These are phyloP conservation scores for Alternaria consortialis DNA, from an alignment of 2,329 filamentous ascomycete genomes.

Conservation along the genomic window DNA sequence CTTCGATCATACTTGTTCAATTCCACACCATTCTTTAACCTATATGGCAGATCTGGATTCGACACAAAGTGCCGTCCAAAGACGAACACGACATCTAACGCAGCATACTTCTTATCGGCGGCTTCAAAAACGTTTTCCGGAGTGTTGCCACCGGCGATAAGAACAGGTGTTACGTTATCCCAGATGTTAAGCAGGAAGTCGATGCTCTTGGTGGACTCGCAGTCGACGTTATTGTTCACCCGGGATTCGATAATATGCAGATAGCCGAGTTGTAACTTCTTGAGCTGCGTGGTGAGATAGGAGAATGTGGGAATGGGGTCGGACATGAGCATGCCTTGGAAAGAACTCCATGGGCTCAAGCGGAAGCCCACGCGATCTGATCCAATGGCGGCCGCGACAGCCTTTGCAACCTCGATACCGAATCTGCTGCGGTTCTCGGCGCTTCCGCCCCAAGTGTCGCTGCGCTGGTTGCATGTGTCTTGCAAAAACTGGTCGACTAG, in stretches of 20 bases:
- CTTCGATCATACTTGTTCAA: slow-evolving; percentile 53
- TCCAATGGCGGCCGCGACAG: slow-evolving; percentile 60
- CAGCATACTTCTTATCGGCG: slow-evolving; percentile 49
- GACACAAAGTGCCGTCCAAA: slow-evolving; percentile 58
- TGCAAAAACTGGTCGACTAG: slow-evolving; percentile 72
- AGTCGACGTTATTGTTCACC: slow-evolving; percentile 17
- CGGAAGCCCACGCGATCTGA: slow-evolving; percentile 65
- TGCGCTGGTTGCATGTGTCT: slow-evolving; percentile 62
- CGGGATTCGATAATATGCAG: slow-evolving; percentile 9
- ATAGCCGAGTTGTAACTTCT: slow-evolving; percentile 1
- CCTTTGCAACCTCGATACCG: slow-evolving; percentile 61
- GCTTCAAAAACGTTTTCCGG: slow-evolving; percentile 43
- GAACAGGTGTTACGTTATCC: slow-evolving; percentile 26
- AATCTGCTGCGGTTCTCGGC: slow-evolving; percentile 62
- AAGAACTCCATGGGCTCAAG: slow-evolving; percentile 67
- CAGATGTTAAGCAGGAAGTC: slow-evolving; percentile 15
- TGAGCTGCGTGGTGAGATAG: background rate
- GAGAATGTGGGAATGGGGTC: slow-evolving; percentile 51
- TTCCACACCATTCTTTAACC: slow-evolving; percentile 51
- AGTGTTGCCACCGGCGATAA: slow-evolving; percentile 52
- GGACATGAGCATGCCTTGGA: slow-evolving; percentile 70
- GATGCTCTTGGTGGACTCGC: slow-evolving; percentile 17
- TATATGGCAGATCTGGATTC: slow-evolving; percentile 57
- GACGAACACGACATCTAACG: slow-evolving; percentile 41
- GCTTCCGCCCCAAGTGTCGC: slow-evolving; percentile 57